Base-by-base conservation (phyloP, 768 basidiomycete species). In the Agaricus blazei region DNA sequence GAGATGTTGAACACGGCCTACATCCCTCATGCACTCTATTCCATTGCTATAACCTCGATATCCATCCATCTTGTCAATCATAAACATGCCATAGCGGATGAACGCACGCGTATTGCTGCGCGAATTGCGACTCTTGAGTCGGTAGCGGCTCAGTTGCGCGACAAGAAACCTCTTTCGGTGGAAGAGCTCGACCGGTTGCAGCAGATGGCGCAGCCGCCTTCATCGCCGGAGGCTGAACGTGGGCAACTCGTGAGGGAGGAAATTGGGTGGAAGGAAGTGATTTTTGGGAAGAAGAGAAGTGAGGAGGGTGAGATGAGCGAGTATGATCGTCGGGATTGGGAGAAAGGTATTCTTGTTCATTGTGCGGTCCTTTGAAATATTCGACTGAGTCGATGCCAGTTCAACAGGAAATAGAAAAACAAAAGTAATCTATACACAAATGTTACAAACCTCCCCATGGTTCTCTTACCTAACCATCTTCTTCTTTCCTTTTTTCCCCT, bases 31-130 rank as follows among this genome's bases (percentile, higher is more conserved):
- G 70, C 85, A 51, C 51, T 88, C 59, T 88, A 81, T 66, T 80
- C 85, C 31, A 70, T 84, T 45, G 85, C 84, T 8, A 72, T 87
- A 61, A 82, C 79, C 46, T 87, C 87, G 24, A 66, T 88, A 57
- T 81, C 85, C 28, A 82, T 87, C 54, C 86, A 90, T 67, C 71
- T 87, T 27, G 75, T 88, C 38, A 75, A 69, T 63, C 76, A 80
- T 51, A 75, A 82, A 57, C 78, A 74, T 48, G 61, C 63, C 0
- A 71, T 74, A 36, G 77, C 75, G 45, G 81, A 81, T 42, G 82
- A 87, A 55, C 77, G 77, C 42, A 73, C 80, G 14, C 78, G 78
- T 26, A 63, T 77, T 42, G 66, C 75, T 50, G 84, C 87, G 4
- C 84, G 80, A 55, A 72, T 81, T 38, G 81, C 85, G 23, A 80